Evolutionary conservation across 2,329 filamentous ascomycete species (phyloP).

Genomic region (Sporothrix phasma): DNA sequence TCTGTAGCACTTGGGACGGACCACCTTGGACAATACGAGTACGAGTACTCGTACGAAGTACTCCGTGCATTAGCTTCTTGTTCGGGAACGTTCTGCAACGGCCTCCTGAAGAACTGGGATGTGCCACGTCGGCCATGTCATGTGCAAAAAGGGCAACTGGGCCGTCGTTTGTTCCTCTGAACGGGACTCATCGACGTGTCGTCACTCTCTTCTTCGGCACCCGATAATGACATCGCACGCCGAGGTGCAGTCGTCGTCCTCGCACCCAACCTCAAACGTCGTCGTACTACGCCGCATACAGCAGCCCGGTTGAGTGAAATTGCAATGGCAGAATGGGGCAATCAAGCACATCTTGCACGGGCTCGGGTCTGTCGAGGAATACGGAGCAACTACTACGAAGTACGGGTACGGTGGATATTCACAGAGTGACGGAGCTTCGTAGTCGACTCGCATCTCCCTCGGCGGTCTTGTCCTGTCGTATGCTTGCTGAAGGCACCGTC

Average conservation of each 20-base stretch:
- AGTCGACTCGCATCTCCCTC: not conserved
- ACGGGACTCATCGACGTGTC: too few species aligned
- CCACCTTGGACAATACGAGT: not conserved
- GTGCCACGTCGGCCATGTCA: not conserved
- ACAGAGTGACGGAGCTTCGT: too few species aligned
- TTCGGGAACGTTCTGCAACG: not conserved
- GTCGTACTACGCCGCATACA: not conserved
- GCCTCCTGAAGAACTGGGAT: not conserved
- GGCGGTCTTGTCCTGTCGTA: not conserved
- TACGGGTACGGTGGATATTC: not conserved
- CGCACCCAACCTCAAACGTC: not conserved
- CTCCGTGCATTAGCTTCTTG: too few species aligned
- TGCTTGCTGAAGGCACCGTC: not conserved
- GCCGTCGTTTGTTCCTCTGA: too few species aligned
- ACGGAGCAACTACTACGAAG: not conserved
- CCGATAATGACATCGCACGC: too few species aligned
- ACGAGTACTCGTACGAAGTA: too few species aligned
- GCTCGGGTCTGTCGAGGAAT: not conserved
- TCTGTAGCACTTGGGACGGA: not conserved
- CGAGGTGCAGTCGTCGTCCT: not conserved
- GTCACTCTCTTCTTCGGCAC: not conserved
- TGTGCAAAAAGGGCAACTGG: too few species aligned
- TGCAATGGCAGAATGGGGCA: constrained; percentile 3
- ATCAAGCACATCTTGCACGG: constrained; percentile 9
- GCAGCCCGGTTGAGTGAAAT: constrained; percentile 1